Evolutionary conservation across 2,329 filamentous ascomycete genomes (phyloP), one percentile per base, ranked within the genome.

Genomic region (Drechslerella stenobrocha): DNA sequence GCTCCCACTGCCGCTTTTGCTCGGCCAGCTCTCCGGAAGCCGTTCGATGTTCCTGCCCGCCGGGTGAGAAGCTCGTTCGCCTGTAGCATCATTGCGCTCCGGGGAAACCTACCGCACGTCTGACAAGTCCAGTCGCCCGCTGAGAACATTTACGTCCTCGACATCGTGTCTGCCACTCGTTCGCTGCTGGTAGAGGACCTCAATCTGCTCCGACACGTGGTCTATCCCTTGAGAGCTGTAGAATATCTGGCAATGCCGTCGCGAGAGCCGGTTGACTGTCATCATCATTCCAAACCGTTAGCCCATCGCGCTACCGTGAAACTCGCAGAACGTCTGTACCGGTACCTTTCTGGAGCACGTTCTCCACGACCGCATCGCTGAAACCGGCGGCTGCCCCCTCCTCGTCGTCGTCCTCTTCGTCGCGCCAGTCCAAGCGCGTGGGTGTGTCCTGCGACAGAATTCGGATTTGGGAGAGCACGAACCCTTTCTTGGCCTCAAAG

Each of bases 131-230:
- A 35, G 37, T 13, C 52, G 55, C 15, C 55, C 63, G 20, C 34
- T 34, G 18, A 67, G 35, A 48, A 56, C 28, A 20, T 48, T 66
- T 9, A 71, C 67, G 1, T 73, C 73, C 2, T 72, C 71, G 0
- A 71, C 73, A 15, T 75, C 74, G 42, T 78, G 78, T 3, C 77
- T 80, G 75, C 81, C 81, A 75, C 40, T 18, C 18, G 18, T 22
- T 20, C 28, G 24, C 26, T 59, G 63, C 42, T 45, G 42, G 30
- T 89, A 89, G 44, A 87, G 77, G 47, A 77, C 76, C 75, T 88
- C 85, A 40, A 90, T 84, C 77, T 90, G 87, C 77, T 88, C 86
- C 1, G 87, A 86, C 15, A 89, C 81, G 72, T 88, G 85, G 32
- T 86, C 81, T 52, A 81, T 83, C n/a, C 86, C 85, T 71, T 87